Evolutionary conservation across 805 yeast species (phyloP).

Genomic region (Schizosaccharomyces pombe): DNA sequence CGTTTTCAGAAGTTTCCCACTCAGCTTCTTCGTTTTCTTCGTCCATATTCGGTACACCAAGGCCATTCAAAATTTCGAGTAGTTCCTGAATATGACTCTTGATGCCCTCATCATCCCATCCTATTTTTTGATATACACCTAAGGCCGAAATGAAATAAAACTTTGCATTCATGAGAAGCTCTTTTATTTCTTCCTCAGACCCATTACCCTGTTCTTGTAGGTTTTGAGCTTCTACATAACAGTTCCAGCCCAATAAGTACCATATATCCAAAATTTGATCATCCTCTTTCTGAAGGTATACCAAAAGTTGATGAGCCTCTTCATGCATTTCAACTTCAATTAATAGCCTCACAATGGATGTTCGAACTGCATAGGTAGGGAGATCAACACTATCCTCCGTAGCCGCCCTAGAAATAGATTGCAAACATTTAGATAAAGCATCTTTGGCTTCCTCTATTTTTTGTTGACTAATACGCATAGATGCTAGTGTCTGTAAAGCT

Average conservation of each 20-base stretch:
- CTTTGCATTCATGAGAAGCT: not conserved
- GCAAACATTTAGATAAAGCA: slow-evolving; percentile 26
- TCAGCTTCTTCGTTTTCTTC: slow-evolving; percentile 9
- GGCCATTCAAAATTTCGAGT: not conserved
- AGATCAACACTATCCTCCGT: slow-evolving; percentile 15
- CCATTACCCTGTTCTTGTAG: not conserved
- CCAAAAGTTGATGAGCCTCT: slow-evolving; percentile 15
- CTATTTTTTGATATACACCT: not conserved
- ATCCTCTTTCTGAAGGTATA: slow-evolving; percentile 18
- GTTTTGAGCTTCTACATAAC: slow-evolving; percentile 14
- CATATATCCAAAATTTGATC: slow-evolving; percentile 59
- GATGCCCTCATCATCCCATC: slow-evolving; percentile 5
- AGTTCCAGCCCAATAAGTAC: slow-evolving; percentile 61
- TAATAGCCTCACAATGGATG: slow-evolving; percentile 35
- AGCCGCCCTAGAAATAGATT: slow-evolving; percentile 31
- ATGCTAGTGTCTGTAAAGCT: slow-evolving; percentile 54
- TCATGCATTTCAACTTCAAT: slow-evolving; percentile 46
- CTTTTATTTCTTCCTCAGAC: not conserved
- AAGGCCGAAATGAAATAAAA: not conserved
- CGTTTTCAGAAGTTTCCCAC: not conserved
- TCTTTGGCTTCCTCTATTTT: slow-evolving; percentile 41
- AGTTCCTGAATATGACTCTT: not conserved
- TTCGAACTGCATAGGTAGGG: slow-evolving; percentile 33
- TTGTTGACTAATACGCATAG: slow-evolving; percentile 73
- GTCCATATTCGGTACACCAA: not conserved